These are phyloP conservation scores for Penicillium nucicola DNA, from an alignment of 495 filamentous ascomycete species.

Conservation along the genomic window DNA sequence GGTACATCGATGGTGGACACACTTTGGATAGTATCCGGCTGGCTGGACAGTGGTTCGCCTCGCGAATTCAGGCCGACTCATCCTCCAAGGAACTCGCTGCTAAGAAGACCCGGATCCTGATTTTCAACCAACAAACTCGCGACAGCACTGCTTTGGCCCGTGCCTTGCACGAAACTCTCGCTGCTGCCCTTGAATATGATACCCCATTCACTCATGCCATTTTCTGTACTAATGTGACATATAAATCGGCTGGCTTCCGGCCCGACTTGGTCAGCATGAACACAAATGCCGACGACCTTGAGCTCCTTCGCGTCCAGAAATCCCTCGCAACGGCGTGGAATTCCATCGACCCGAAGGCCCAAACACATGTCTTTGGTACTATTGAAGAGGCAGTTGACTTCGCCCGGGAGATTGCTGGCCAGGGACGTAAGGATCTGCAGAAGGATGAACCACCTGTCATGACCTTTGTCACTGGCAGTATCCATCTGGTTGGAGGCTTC, in stretches of 20 bases:
- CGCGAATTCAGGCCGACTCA: slow-evolving; percentile 41
- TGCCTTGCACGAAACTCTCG: slow-evolving; percentile 64
- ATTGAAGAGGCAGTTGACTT: slow-evolving; percentile 83
- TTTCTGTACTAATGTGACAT: slow-evolving; percentile 89
- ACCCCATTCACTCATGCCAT: slow-evolving; percentile 73
- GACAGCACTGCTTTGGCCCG: slow-evolving; percentile 63
- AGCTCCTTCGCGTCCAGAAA: slow-evolving; percentile 68
- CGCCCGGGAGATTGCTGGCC: slow-evolving; percentile 52
- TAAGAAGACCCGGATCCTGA: slow-evolving; percentile 58
- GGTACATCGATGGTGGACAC: slow-evolving; percentile 92
- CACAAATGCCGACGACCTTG: slow-evolving; percentile 62
- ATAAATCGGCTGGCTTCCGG: slow-evolving; percentile 63
- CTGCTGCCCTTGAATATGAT: slow-evolving; percentile 48
- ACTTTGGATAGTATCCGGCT: slow-evolving; percentile 82
- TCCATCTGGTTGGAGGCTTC: slow-evolving; percentile 83
- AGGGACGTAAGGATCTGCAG: slow-evolving; percentile 27
- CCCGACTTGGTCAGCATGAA: slow-evolving; percentile 77
- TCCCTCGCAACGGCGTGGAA: slow-evolving; percentile 72
- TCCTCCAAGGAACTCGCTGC: slow-evolving; percentile 44
- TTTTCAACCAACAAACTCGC: slow-evolving; percentile 96
- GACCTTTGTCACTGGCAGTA: slow-evolving; percentile 74
- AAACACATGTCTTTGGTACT: slow-evolving; percentile 65
- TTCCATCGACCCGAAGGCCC: slow-evolving; percentile 56
- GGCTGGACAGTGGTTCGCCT: slow-evolving; percentile 78
- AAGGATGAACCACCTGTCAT: slow-evolving; percentile 41